Conservation (phyloP, 768 basidiomycete species). For the Tylopilus cervinicoccineus region DNA sequence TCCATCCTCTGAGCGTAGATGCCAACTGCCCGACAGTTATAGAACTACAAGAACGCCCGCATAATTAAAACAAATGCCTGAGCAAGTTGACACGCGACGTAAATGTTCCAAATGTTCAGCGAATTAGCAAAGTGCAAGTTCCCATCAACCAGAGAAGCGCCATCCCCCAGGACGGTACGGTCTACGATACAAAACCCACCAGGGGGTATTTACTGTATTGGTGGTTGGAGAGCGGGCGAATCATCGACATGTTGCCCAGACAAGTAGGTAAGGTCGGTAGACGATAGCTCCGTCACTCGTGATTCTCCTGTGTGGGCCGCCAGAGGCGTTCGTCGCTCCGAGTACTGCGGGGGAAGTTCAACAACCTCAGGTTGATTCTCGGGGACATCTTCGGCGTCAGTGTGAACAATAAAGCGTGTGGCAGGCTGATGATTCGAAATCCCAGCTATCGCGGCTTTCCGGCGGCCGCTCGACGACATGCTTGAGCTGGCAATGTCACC, state of each 20-base stretch:
- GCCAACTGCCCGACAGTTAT: neutral
- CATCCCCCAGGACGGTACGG: neutral
- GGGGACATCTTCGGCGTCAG: conserved; percentile 59
- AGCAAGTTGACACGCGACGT: conserved; percentile 1
- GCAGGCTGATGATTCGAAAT: conserved; percentile 35
- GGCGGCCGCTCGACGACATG: conserved; percentile 39
- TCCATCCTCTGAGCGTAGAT: neutral
- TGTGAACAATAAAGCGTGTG: conserved; percentile 62
- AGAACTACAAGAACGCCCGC: neutral
- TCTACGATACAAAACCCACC: neutral
- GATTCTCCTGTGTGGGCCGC: conserved; percentile 5
- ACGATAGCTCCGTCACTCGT: conserved; percentile 3
- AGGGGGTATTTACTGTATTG: conserved; percentile 10
- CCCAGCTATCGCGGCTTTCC: conserved; percentile 57
- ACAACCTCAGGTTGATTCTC: conserved; percentile 50
- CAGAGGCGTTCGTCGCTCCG: conserved; percentile 40
- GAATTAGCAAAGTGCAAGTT: neutral
- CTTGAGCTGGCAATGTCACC: conserved; percentile 20
- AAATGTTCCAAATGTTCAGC: conserved; percentile 6
- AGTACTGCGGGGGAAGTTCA: conserved; percentile 76
- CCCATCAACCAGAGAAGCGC: neutral
- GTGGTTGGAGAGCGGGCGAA: conserved; percentile 2
- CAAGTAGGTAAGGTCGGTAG: conserved; percentile 10
- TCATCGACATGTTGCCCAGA: conserved; percentile 8
- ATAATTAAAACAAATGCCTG: conserved; percentile 6